Base-by-base conservation (phyloP, 176 grass and related monocot species). In the Musa troglodytarum region DNA sequence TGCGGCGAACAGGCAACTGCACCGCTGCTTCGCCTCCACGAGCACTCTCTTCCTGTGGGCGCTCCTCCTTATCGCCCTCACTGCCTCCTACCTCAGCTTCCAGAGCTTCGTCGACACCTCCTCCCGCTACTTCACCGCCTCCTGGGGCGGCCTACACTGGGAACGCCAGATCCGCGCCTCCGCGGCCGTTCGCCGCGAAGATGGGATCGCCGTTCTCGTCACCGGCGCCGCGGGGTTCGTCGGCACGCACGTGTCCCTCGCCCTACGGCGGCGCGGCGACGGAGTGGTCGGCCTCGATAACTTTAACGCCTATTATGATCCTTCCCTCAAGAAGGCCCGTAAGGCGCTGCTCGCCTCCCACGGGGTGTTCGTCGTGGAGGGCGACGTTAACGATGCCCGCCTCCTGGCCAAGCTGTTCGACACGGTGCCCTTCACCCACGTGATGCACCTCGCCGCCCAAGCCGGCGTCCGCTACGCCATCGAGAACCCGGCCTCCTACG, bases 261-360 rank as follows among this genome's bases (percentile, higher is more conserved):
- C 92, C 1, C 92, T 96, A 6, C 89, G 84, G 16, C 85, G 77
- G 66, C 88, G 92, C 13, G 92, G 92, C 1, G 89, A 96, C 34
- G 89, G 92, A 74, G 89, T 96, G 19, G 86, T 96, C 25, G 92
- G 92, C 54, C 76, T 96, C 74, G 89, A 96, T 81, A 96, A 96
- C 88, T 96, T 96, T 83, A 96, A 96, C 79, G 65, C 88, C 10
- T 96, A 96, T 56, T 96, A 96, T 76, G 92, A 96, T 73, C 92
- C 92, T 0, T 43, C 34, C 4, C 34, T 43, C 34, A 43, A 43
- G 34, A 87, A 87, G 79, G 86, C 92, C 0, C 86, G 92, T 71
- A 81, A 79, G 77, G 78, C 89, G 9, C 80, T 89, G 14, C 87
- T 96, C 15, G 63, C 85, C 14, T 88, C 89, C 1, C 89, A 96